These are phyloP conservation scores for Capsicum chinense DNA, from an alignment of 257 asterid species.

Conservation along the genomic window DNA sequence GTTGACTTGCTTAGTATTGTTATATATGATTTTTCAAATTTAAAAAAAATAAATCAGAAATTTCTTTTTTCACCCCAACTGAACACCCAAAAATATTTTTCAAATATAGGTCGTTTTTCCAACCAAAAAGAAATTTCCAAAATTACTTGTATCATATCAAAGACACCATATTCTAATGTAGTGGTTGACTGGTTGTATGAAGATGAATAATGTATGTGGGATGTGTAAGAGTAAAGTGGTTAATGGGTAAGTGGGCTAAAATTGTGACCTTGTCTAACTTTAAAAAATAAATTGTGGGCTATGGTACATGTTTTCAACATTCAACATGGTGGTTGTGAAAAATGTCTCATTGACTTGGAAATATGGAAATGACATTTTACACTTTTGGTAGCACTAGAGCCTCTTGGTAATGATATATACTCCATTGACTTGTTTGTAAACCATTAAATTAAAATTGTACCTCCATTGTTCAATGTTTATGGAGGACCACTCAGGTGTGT, in stretches of 20 bases:
- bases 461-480: background rate
- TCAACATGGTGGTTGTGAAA: constrained; percentile 26
- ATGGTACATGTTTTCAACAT: constrained; percentile 1
- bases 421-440: background rate
- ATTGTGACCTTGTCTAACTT: constrained; percentile 6
- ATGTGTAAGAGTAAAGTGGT: background rate
- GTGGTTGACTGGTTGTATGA: constrained; percentile 1
- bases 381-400: constrained; percentile 5
- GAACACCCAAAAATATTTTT: background rate
- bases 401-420: constrained; percentile 5
- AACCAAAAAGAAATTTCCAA: too few species aligned
- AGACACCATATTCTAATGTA: background rate
- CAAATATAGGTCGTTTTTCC: too few species aligned
- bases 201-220: background rate
- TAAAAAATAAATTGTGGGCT: background rate
- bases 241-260: constrained; percentile 23
- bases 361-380: background rate
- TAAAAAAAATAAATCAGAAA: too few species aligned
- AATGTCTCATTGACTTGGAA: background rate
- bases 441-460: background rate
- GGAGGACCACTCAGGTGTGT: background rate
- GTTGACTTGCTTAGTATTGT: too few species aligned
- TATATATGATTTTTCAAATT: too few species aligned
- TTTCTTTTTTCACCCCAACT: background rate
- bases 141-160: background rate